phyloP scores from a whole-genome alignment of 2,329 filamentous ascomycete genomes.

The Verticillium longisporum region DNA sequence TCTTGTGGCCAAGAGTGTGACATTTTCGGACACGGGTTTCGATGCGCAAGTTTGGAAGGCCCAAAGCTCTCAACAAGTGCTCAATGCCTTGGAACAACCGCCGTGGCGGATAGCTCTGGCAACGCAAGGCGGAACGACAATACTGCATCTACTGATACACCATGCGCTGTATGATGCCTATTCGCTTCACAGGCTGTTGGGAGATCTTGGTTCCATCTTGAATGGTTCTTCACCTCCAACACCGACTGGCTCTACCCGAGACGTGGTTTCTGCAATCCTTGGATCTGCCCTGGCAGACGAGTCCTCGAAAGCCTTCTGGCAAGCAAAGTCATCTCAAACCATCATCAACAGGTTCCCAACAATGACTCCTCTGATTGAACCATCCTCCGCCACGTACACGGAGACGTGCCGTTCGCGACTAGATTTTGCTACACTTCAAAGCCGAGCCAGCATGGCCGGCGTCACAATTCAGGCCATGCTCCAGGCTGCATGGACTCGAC shows the following conservation, averaged over 20 bases:
- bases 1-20: neutral
- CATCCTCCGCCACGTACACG: neutral
- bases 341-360: constrained; percentile 68
- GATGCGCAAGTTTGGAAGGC: constrained; percentile 29
- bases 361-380: constrained; percentile 54
- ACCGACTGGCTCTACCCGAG: constrained; percentile 18
- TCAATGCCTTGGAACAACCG: constrained; percentile 41
- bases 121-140: constrained; percentile 11
- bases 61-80: constrained; percentile 18
- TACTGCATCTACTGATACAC: constrained; percentile 51
- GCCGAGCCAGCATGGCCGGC: constrained; percentile 47
- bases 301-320: constrained; percentile 55
- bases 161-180: constrained; percentile 84
- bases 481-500: constrained; percentile 70
- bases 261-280: constrained; percentile 34
- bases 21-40: constrained; percentile 13
- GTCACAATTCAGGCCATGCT: constrained; percentile 70
- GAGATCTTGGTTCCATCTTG: constrained; percentile 40
- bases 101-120: constrained; percentile 58
- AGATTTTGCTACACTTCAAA: constrained; percentile 41
- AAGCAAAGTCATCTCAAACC: constrained; percentile 39
- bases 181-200: constrained; percentile 60
- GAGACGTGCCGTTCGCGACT: constrained; percentile 10
- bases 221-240: constrained; percentile 6
- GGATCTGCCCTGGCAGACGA: constrained; percentile 19